These are phyloP conservation scores for Pichia sp. DNA, from an alignment of 1,139 yeast species.

Conservation along the genomic window DNA sequence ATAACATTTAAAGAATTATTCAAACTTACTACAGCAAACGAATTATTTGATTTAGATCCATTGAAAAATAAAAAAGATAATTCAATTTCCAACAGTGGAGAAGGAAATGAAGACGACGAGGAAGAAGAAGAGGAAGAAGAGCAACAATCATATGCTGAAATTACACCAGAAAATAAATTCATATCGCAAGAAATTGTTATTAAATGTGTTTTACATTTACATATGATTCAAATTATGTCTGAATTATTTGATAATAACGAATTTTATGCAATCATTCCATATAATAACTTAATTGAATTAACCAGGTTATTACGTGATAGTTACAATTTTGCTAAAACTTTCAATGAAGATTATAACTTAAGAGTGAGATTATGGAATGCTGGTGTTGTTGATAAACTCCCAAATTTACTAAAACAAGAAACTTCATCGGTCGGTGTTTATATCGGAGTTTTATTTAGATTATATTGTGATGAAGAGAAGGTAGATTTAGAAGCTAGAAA, in stretches of 20 bases:
- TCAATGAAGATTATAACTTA: conserved; percentile 83
- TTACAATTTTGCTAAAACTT: conserved; percentile 75
- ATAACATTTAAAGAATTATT: conserved; percentile 63
- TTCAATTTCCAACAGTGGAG: conserved; percentile 27
- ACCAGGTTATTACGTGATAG: conserved; percentile 59
- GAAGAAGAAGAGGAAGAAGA: conserved; percentile 22
- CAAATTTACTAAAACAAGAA: conserved; percentile 88
- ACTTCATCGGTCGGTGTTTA: conserved; percentile 85
- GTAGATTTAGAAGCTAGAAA: conserved; percentile 30
- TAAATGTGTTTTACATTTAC: conserved; percentile 82
- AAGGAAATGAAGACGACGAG: conserved; percentile 30
- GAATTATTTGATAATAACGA: conserved; percentile 69
- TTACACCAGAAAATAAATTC: conserved; percentile 6
- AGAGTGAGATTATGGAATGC: conserved; percentile 85
- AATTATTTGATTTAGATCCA: conserved; percentile 71
- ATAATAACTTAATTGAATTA: conserved; percentile 50
- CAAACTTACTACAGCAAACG: conserved; percentile 78
- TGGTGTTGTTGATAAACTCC: conserved; percentile 87
- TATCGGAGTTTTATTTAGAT: conserved; percentile 70
- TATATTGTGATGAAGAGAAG: conserved; percentile 63
- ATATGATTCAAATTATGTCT: conserved; percentile 80
- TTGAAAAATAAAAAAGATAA: conserved; percentile 28
- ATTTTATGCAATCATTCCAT: conserved; percentile 68
- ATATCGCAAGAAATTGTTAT: conserved; percentile 58
- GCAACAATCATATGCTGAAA: conserved; percentile 12